Evolutionary conservation across 768 basidiomycete genomes (phyloP).

Genomic region (Tubosaeta brunneosetosa): DNA sequence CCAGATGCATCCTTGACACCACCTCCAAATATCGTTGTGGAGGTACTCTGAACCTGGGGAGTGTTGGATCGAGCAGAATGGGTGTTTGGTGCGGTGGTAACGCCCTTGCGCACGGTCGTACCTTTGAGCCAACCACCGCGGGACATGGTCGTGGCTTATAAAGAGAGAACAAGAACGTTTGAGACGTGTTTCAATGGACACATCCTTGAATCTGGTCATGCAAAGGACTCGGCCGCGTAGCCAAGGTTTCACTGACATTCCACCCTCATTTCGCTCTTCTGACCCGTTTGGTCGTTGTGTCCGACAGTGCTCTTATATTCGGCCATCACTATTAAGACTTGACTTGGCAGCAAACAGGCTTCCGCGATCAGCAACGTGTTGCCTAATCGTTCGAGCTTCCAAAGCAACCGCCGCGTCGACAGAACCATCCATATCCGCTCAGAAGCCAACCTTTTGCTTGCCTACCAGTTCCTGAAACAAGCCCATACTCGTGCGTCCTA

Average conservation of each 20-base stretch:
- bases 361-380: not conserved
- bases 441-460: not conserved
- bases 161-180: slow-evolving; percentile 1
- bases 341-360: not conserved
- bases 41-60: slow-evolving; percentile 66
- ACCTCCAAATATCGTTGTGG: slow-evolving; percentile 70
- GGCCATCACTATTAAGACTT: not conserved
- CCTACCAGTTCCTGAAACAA: slow-evolving; percentile 9
- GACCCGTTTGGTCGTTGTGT: not conserved
- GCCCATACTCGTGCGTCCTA: slow-evolving; percentile 10
- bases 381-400: slow-evolving; percentile 2
- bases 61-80: slow-evolving; percentile 58
- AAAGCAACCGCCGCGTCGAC: not conserved
- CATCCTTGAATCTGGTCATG: not conserved
- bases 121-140: slow-evolving; percentile 59
- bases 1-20: slow-evolving; percentile 86
- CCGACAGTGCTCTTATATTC: not conserved
- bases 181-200: slow-evolving; percentile 12
- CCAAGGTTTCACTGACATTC: not conserved
- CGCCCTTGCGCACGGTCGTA: slow-evolving; percentile 69
- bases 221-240: not conserved
- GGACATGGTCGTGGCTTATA: slow-evolving; percentile 29
- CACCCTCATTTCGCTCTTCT: not conserved
- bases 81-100: slow-evolving; percentile 36
- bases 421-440: not conserved